Evolutionary conservation across 2,329 filamentous ascomycete species (phyloP), one percentile per base, ranked within the genome.

Genomic region (Cordyceps cateniannulata): DNA sequence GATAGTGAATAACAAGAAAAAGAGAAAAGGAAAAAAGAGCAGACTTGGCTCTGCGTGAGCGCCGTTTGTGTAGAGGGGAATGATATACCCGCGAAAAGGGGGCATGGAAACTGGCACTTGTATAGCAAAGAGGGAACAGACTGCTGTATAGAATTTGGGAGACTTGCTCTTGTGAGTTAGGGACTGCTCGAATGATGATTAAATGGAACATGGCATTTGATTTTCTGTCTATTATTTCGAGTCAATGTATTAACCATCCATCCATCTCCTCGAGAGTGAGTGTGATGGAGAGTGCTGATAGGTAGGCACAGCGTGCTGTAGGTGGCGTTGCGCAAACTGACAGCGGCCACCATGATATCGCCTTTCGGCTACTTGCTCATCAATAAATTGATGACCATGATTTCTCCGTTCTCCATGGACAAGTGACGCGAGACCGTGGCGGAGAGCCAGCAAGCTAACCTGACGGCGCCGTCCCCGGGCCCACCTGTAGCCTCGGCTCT

Each of bases 401-500:
- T 49, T 49, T 4, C 8, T 18, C 25, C 24, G 6, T 20, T n/a
- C 8, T 29, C 47, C 47, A 49, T n/a, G 47, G 47, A 49, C 8
- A 29, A 29, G 16, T 40, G 20, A 10, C 8, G 12, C 25, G 24
- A 42, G 12, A 14, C 14, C 12, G 18, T 10, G 32, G 24, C 49
- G 50, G 50, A 53, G 5, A 32, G 38, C 14, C 22, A 45, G n/a
- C 40, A n/a, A 32, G 25, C 38, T 42, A 42, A 42, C 14, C 8
- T 18, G 24, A 27, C 40, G n/a, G 25, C 40, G 52, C 25, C 40
- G 40, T 32, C 52, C 25, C 42, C 54, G 42, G 54, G 27, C 44
- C 54, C 54, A 57, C 54, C 54, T 48, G 50, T 57, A 38, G 54
- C 54, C 54, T 57, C 54, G 54, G 54, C 54, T 57, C 54, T 57